Base-by-base conservation (phyloP, 176 grass and related monocot genomes). In the Oropetium thomaeum region DNA sequence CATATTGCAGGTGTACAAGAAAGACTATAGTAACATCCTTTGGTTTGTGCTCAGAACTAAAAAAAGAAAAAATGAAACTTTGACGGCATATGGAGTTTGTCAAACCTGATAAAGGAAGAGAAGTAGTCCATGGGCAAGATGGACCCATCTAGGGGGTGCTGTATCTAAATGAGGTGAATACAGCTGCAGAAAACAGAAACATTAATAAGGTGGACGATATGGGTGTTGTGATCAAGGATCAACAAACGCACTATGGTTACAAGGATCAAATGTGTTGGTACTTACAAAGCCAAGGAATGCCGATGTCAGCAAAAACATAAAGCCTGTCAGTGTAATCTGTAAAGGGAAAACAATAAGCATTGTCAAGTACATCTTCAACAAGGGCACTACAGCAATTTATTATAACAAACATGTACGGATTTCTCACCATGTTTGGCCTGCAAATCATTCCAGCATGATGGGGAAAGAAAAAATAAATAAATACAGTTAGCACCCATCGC, bases 101-200 rank as follows among this genome's bases (percentile, higher is more conserved):
- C 82, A 75, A 76, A 99, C 96, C 91, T 99, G 96, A 78, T 99
- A 95, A 79, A 95, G 84, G 79, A 99, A 95, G 19, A 99, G 91
- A 86, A 99, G 91, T 19, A 99, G 48, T 51, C 96, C 96, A 77
- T 98, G 96, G 62, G 89, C 89, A 82, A 98, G 89, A 75, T 95
- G 96, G 55, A 98, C 87, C 96, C 96, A 98, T 80, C 96, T 98
- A 74, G 96, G 96, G 0, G 96, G 91, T 68, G 96, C 87, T 61
- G 89, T 90, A 88, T 98, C 91, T 15, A 98, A 83, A 58, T 83
- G 96, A 34, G 96, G 91, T 67, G 96, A 98, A 86, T 94, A 94
- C 77, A 92, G 35, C 96, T 98, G 86, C 67, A 7, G 7, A 70
- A 76, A 82, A 82, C 53, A 45, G 26, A 77, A 45, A 53, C 5